Conservation (phyloP, 257 asterid species). For the Buddleja alternifolia region DNA sequence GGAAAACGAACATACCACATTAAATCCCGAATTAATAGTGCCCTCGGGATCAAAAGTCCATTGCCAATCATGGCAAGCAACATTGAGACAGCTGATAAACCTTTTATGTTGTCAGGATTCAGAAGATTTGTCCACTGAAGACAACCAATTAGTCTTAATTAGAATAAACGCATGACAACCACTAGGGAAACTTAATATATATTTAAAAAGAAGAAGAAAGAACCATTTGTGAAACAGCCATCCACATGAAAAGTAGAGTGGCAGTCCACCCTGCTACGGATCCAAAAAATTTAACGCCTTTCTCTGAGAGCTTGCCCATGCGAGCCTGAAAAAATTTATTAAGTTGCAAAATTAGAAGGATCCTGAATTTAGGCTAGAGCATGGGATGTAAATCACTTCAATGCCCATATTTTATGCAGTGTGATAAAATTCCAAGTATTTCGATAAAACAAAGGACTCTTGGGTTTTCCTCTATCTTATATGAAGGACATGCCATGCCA, state of each 20-base stretch:
- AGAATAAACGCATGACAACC: conserved; percentile 28
- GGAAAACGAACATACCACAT: conserved; percentile 71
- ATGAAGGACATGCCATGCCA: no score
- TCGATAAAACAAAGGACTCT: no score
- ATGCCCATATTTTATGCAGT: conserved; percentile 16
- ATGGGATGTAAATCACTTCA: conserved; percentile 2
- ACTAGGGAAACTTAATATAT: conserved; percentile 2
- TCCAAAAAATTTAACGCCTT: conserved; percentile 69
- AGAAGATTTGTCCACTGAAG: conserved; percentile 88
- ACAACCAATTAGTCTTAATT: conserved; percentile 20
- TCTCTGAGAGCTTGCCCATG: conserved; percentile 78
- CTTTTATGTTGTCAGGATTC: conserved; percentile 87
- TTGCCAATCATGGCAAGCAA: conserved; percentile 93
- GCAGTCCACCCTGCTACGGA: conserved; percentile 93
- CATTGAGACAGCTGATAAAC: conserved; percentile 90
- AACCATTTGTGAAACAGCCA: conserved; percentile 95
- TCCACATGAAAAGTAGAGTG: conserved; percentile 99
- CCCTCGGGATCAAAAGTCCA: conserved; percentile 93
- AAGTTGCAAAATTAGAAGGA: conserved; percentile 7
- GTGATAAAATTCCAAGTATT: neutral
- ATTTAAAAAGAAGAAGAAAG: conserved; percentile 13
- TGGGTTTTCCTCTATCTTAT: no score
- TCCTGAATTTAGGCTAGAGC: conserved; percentile 12
- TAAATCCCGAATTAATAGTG: conserved; percentile 82
- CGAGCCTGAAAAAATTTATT: conserved; percentile 69